phyloP scores from a whole-genome alignment of 179 eudicot genomes.

The Dionaea muscipula region DNA sequence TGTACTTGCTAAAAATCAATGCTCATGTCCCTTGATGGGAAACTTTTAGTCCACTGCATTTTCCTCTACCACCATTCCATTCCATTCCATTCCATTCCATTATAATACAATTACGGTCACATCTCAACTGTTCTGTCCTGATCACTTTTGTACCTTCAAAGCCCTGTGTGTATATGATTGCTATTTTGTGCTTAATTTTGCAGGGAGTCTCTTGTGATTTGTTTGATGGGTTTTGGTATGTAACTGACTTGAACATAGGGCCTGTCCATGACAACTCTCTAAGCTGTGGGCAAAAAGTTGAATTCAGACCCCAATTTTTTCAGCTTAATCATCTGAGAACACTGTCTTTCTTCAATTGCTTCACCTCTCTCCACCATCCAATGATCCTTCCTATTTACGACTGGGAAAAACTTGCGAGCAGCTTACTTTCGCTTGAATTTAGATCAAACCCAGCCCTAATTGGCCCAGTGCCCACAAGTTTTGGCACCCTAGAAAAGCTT shows the following conservation, averaged over 20 bases:
- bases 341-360: constrained; percentile 61
- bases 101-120: background rate
- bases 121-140: too few relatives aligned
- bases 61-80: too few relatives aligned
- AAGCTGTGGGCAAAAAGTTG: constrained; percentile 33
- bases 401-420: constrained; percentile 40
- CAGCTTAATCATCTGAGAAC: constrained; percentile 50
- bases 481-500: constrained; percentile 43
- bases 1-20: background rate
- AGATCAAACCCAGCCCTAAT: constrained; percentile 57
- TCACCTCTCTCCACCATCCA: constrained; percentile 24
- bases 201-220: constrained; percentile 98
- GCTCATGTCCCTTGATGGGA: background rate
- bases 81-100: too few relatives aligned
- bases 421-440: constrained; percentile 54
- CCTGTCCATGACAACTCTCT: constrained; percentile 74
- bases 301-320: constrained; percentile 47
- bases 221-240: constrained; percentile 73
- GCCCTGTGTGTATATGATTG: too few relatives aligned
- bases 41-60: background rate
- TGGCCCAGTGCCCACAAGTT: constrained; percentile 37
- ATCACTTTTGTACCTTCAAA: background rate
- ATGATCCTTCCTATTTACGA: constrained; percentile 31
- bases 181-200: background rate
- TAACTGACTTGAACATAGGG: constrained; percentile 58